Evolutionary conservation across 2,329 filamentous ascomycete species (phyloP).

Genomic region (Amphichorda felina): DNA sequence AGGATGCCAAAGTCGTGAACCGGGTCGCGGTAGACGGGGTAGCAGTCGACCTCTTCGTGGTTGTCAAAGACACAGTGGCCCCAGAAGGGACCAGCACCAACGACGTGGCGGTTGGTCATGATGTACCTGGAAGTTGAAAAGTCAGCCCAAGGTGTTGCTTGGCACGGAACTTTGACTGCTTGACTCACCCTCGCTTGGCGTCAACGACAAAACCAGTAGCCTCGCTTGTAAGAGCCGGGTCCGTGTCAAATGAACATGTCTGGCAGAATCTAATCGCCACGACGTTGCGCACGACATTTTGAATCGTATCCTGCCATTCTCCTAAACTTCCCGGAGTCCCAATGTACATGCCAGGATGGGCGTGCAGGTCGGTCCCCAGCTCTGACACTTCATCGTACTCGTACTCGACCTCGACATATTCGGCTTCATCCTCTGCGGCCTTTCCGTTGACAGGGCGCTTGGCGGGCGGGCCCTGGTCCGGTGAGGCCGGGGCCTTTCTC

Average conservation of each 20-base stretch:
- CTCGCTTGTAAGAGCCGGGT: slow-evolving; percentile 83
- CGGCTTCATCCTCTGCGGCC: slow-evolving; percentile 12
- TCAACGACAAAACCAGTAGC: slow-evolving; percentile 97
- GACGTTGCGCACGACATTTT: slow-evolving; percentile 86
- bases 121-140: slow-evolving; percentile 45
- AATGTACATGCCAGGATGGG: slow-evolving; percentile 19
- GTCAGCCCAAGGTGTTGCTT: neutral
- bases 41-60: slow-evolving; percentile 91
- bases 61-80: slow-evolving; percentile 98
- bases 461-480: slow-evolving; percentile 20
- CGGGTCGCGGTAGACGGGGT: slow-evolving; percentile 93
- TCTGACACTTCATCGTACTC: slow-evolving; percentile 28
- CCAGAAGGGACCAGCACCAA: slow-evolving; percentile 92
- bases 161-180: too few relatives aligned
- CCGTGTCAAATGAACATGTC: slow-evolving; percentile 97
- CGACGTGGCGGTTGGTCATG: slow-evolving; percentile 83
- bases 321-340: slow-evolving; percentile 25
- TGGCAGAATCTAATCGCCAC: slow-evolving; percentile 99
- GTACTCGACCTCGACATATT: slow-evolving; percentile 22
- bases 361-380: slow-evolving; percentile 25
- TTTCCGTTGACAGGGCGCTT: slow-evolving; percentile 32
- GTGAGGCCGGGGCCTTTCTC: slow-evolving; percentile 36
- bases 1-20: slow-evolving; percentile 98
- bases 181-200: slow-evolving; percentile 66
- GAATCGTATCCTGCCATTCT: slow-evolving; percentile 94